Percentiles rank a stretch among this genome's conserved stretches.
These are phyloP conservation scores for Ascochyta fabae DNA, from an alignment of 2,329 filamentous ascomycete species.

Conservation along the genomic window DNA sequence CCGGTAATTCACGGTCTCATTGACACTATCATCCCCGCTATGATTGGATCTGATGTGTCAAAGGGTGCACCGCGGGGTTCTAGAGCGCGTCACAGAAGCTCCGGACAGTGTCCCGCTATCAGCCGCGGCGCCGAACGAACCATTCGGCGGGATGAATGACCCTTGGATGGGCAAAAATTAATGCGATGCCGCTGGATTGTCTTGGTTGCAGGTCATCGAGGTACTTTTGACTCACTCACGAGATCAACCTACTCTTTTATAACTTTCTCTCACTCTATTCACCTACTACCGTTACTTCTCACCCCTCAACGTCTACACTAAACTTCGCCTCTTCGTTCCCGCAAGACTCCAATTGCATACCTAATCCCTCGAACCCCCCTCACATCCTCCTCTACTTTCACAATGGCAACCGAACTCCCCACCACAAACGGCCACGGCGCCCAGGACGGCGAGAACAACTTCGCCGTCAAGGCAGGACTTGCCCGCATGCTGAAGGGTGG, in stretches of 20 bases:
- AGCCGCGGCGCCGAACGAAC: conserved; percentile 18
- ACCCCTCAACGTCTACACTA: neutral
- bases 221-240: conserved; percentile 26
- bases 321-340: neutral
- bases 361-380: neutral
- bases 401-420: conserved; percentile 58
- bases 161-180: conserved; percentile 32
- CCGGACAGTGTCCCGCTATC: conserved; percentile 16
- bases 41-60: conserved; percentile 36
- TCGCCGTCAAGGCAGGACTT: conserved; percentile 91
- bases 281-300: neutral
- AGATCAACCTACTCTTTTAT: conserved; percentile 16
- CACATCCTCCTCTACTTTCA: conserved; percentile 20
- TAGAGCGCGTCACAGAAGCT: conserved; percentile 18
- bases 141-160: conserved; percentile 28
- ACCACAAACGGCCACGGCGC: conserved; percentile 53
- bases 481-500: conserved; percentile 99
- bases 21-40: conserved; percentile 4
- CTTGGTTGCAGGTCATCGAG: conserved; percentile 29
- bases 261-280: conserved; percentile 10
- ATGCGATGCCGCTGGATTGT: conserved; percentile 31
- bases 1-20: conserved; percentile 34
- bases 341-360: conserved; percentile 1
- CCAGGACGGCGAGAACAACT: conserved; percentile 62
- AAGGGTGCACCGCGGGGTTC: conserved; percentile 29